Evolutionary conservation across 257 asterid species (phyloP), one percentile per base, ranked within the genome.

Genomic region (Plantago elongata): DNA sequence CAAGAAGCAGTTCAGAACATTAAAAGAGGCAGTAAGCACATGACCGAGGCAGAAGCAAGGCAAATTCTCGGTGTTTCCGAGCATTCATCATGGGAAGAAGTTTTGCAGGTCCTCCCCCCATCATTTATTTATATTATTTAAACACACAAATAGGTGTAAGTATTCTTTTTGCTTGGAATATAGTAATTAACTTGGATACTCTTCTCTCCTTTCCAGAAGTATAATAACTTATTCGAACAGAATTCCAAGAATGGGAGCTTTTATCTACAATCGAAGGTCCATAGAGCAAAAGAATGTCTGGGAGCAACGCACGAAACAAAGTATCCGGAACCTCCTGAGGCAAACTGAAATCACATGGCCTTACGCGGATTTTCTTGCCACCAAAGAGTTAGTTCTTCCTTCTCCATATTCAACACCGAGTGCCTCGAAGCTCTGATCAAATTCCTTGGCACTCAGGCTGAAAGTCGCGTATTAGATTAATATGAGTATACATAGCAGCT

Each of bases 21-120:
- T 46, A 77, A 51, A 71, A 71, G 70, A 63, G 83, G 81, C 61
- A 57, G 87, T 75, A 86, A 86, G 77, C 40, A 54, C 46, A 87
- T 87, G 95, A 64, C 93, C 0, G 95, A 84, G 75, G 48, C 80
- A 22, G 93, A 87, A 79, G 95, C 95, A 3, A 82, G 93, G 74
- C 88, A 87, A 72, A 74, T 87, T 54, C 90, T 87, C 13, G 95
- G 93, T 9, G 93, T 82, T 37, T 27, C 86, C 6, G 95, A 87
- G 69, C 73, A 80, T 18, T 52, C 84, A n/a, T 51, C 90, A 27
- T 80, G 94, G 95, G 95, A 87, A 70, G 95, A 84, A 63, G 69
- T 84, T 75, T 61, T 72, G 68, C 71, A 87, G 94, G 95, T 78
- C 64, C 63, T 47, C 48, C 50, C 62, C 50, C 40, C 48, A 48